phyloP scores from a whole-genome alignment of 805 yeast genomes.

The Kuraishia piskuri region DNA sequence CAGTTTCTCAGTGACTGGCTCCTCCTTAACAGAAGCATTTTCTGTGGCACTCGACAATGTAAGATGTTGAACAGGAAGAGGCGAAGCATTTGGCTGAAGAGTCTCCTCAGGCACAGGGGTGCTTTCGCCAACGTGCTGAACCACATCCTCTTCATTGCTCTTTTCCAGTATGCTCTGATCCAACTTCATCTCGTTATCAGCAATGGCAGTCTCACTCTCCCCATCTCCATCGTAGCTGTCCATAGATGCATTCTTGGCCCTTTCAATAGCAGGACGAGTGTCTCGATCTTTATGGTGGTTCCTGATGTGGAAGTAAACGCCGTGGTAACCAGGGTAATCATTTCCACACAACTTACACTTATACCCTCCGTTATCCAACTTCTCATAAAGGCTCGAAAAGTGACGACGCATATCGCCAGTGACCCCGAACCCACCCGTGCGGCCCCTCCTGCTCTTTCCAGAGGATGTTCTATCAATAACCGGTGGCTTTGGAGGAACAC shows the following conservation, averaged over 20 bases:
- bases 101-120: not conserved
- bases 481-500: constrained; percentile 1
- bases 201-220: not conserved
- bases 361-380: constrained; percentile 8
- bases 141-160: not conserved
- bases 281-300: constrained; percentile 12
- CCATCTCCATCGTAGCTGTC: not conserved
- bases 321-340: constrained; percentile 14
- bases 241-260: not conserved
- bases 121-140: not conserved
- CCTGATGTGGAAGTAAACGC: constrained; percentile 16
- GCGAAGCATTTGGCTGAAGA: not conserved
- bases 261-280: constrained; percentile 1
- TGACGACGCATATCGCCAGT: not conserved
- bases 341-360: constrained; percentile 12
- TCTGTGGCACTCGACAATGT: not conserved
- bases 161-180: not conserved
- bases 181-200: not conserved
- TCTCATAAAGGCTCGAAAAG: constrained; percentile 6
- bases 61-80: not conserved
- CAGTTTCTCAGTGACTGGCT: not conserved
- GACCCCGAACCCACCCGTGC: not conserved
- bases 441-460: constrained; percentile 2
- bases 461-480: not conserved
- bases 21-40: not conserved